phyloP scores from a whole-genome alignment of 2,329 filamentous ascomycete species.

The Ophiosphaerella herpotricha region DNA sequence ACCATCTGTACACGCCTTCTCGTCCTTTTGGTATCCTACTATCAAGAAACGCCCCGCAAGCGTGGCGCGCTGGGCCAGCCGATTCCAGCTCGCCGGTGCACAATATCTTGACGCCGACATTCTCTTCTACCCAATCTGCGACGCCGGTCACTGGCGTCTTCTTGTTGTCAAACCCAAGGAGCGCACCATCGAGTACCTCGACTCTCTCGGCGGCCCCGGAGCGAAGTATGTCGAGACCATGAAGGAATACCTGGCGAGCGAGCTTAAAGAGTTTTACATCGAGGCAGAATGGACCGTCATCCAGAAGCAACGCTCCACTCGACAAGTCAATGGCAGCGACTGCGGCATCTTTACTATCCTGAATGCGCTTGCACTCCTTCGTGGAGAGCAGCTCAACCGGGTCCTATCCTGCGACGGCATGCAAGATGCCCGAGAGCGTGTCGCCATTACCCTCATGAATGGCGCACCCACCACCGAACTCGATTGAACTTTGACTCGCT shows the following conservation, averaged over 20 bases:
- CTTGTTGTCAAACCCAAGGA: constrained; percentile 67
- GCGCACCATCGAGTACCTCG: constrained; percentile 68
- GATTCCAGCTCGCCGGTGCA: constrained; percentile 37
- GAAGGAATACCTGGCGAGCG: constrained; percentile 61
- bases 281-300: constrained; percentile 64
- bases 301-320: constrained; percentile 52
- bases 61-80: constrained; percentile 56
- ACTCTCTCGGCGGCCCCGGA: constrained; percentile 62
- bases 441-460: constrained; percentile 69
- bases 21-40: constrained; percentile 68
- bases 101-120: constrained; percentile 70
- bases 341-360: constrained; percentile 79
- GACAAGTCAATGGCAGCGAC: constrained; percentile 70
- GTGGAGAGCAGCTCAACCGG: constrained; percentile 42
- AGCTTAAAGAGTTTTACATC: constrained; percentile 62
- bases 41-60: constrained; percentile 42
- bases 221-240: constrained; percentile 26
- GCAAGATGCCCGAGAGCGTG: constrained; percentile 62
- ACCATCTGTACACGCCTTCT: constrained; percentile 66
- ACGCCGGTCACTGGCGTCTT: constrained; percentile 70
- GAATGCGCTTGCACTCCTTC: constrained; percentile 66
- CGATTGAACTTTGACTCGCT: constrained; percentile 15
- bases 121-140: constrained; percentile 72
- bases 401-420: constrained; percentile 61
- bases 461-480: constrained; percentile 42